Percentiles rank a stretch among this genome's conserved stretches.
These are phyloP conservation scores for Dactylellina leptospora DNA, from an alignment of 2,329 filamentous ascomycete species.

Conservation along the genomic window DNA sequence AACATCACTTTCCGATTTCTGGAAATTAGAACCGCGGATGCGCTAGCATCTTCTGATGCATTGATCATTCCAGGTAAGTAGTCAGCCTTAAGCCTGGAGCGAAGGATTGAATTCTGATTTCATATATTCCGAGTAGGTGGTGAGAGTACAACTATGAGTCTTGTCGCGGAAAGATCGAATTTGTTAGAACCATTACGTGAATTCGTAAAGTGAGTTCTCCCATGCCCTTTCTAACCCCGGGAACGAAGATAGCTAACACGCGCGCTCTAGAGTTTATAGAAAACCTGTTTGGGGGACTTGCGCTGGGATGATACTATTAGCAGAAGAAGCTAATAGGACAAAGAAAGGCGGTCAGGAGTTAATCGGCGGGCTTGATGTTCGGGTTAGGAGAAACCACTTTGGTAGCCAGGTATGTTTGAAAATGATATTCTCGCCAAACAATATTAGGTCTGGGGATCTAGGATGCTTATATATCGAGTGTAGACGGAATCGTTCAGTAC, in stretches of 20 bases:
- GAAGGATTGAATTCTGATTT: too few relatives aligned
- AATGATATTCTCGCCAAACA: conserved; percentile 69
- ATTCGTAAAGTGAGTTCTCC: conserved; percentile 85
- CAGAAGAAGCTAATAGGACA: conserved; percentile 84
- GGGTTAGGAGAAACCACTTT: conserved; percentile 93
- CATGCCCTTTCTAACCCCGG: not conserved
- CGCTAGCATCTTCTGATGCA: conserved; percentile 78
- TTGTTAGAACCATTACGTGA: conserved; percentile 83
- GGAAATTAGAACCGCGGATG: conserved; percentile 78
- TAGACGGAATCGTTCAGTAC: conserved; percentile 52
- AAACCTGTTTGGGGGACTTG: conserved; percentile 96
- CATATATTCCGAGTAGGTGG: conserved; percentile 65
- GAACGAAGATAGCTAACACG: not conserved
- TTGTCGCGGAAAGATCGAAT: conserved; percentile 82
- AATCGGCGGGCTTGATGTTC: conserved; percentile 88
- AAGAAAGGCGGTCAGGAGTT: conserved; percentile 93
- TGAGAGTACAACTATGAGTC: conserved; percentile 91
- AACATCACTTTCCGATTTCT: conserved; percentile 67
- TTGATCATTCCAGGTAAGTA: conserved; percentile 77
- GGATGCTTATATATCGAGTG: not conserved
- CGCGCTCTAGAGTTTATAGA: conserved; percentile 66
- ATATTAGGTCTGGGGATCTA: too few relatives aligned
- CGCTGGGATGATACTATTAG: conserved; percentile 89
- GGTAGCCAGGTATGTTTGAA: conserved; percentile 79
- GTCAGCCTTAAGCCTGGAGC: too few relatives aligned